Evolutionary conservation across 139 green algal species (phyloP).

Genomic region (Yamagishiella unicocca): DNA sequence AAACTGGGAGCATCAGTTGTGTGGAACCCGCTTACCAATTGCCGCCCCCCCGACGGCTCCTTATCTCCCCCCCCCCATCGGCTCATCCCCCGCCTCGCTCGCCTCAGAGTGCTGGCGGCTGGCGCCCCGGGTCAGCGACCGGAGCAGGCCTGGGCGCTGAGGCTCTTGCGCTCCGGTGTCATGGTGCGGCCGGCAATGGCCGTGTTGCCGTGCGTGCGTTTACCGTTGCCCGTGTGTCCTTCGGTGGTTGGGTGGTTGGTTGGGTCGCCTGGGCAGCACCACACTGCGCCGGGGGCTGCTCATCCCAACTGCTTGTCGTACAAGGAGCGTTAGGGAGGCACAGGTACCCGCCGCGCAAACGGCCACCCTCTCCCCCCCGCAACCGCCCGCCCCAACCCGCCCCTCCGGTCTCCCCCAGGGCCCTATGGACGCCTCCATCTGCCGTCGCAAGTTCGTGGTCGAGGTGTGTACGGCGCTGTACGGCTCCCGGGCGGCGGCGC

Average conservation of each 20-base stretch:
- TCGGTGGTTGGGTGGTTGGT: neutral
- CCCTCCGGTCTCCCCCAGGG: conserved; percentile 6
- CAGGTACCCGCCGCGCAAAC: too few relatives aligned
- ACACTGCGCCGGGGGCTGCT: neutral
- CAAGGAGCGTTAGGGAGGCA: too few relatives aligned
- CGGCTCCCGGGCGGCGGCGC: conserved; percentile 24
- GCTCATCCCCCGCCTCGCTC: neutral
- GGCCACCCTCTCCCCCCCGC: neutral
- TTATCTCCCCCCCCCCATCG: neutral
- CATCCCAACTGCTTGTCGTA: neutral
- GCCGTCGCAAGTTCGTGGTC: conserved; percentile 51
- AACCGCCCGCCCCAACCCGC: neutral
- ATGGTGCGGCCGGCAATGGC: too few relatives aligned
- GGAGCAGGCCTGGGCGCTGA: conserved; percentile 74
- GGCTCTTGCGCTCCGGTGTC: conserved; percentile 71
- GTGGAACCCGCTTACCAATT: neutral
- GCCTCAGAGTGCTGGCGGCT: conserved; percentile 13
- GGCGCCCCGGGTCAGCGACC: conserved; percentile 41
- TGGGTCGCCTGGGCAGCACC: neutral
- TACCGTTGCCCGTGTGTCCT: too few relatives aligned
- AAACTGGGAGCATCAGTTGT: neutral
- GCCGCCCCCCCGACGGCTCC: neutral
- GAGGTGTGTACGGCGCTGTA: conserved; percentile 42
- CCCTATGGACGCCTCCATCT: conserved; percentile 37
- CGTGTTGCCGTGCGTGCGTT: too few relatives aligned